A percentile compares a stretch with the other conserved stretches of the same genome.
Evolutionary conservation across 768 basidiomycete species (phyloP).

Genomic region (Agrocybe chaxingu): DNA sequence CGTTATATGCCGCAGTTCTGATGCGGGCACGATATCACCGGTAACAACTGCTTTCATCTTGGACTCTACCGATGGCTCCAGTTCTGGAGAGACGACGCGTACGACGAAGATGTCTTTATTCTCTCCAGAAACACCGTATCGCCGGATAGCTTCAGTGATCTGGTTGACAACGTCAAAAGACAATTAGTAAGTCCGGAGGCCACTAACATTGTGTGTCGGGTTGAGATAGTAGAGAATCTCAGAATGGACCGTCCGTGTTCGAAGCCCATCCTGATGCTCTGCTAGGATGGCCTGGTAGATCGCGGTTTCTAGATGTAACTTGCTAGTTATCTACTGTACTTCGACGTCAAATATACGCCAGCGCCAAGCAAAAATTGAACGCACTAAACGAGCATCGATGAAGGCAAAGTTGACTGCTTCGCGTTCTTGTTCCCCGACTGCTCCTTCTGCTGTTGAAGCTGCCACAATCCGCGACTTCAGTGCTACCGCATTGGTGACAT

Average conservation of each 20-base stretch:
- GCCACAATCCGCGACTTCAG: conserved; percentile 67
- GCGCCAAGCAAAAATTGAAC: conserved; percentile 22
- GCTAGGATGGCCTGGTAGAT: conserved; percentile 80
- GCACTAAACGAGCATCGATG: conserved; percentile 79
- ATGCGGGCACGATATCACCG: conserved; percentile 52
- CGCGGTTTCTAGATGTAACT: conserved; percentile 79
- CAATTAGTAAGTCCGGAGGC: not conserved
- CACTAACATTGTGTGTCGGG: conserved; percentile 76
- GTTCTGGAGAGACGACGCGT: conserved; percentile 46
- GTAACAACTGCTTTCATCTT: conserved; percentile 56
- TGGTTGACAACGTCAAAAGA: conserved; percentile 21
- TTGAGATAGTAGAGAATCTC: conserved; percentile 88
- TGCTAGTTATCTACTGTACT: conserved; percentile 68
- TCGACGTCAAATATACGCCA: not conserved
- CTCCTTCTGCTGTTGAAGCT: conserved; percentile 60
- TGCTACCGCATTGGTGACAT: conserved; percentile 59
- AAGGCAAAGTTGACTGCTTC: conserved; percentile 88
- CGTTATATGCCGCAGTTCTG: conserved; percentile 41
- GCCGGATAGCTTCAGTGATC: conserved; percentile 86
- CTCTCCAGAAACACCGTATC: conserved; percentile 77
- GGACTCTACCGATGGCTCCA: conserved; percentile 32
- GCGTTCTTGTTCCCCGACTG: conserved; percentile 63
- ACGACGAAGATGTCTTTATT: conserved; percentile 71
- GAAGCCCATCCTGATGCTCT: conserved; percentile 50
- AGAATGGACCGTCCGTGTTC: conserved; percentile 87